These are phyloP conservation scores for Trichoderma simmonsii DNA, from an alignment of 2,329 filamentous ascomycete species.

Conservation along the genomic window DNA sequence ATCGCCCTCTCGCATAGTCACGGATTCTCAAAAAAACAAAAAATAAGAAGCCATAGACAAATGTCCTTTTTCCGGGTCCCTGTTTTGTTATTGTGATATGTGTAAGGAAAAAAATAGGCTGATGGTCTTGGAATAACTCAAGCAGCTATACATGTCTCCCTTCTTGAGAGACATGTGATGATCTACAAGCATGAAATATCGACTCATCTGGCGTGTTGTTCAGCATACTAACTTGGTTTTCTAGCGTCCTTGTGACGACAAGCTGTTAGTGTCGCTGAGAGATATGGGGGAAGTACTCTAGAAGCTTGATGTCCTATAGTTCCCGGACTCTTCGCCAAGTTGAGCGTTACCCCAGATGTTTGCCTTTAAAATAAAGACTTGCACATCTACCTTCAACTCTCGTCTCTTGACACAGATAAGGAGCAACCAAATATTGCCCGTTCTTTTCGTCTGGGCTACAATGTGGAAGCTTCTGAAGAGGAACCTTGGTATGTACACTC, in stretches of 20 bases:
- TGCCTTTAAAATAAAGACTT: neutral
- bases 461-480: too few relatives aligned
- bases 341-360: too few relatives aligned
- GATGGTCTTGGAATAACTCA: neutral
- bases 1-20: slow-evolving; percentile 17
- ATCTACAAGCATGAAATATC: neutral
- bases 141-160: accelerated
- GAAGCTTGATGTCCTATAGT: neutral
- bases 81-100: neutral
- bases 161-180: neutral
- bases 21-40: slow-evolving; percentile 16
- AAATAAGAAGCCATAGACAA: slow-evolving; percentile 19
- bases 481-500: too few relatives aligned
- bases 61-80: neutral
- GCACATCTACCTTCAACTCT: too few relatives aligned
- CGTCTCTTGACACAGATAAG: too few relatives aligned
- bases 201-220: neutral
- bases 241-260: too few relatives aligned
- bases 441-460: too few relatives aligned
- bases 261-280: too few relatives aligned
- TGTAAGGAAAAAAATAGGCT: neutral
- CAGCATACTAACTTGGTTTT: too few relatives aligned
- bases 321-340: neutral
- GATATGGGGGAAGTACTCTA: neutral
- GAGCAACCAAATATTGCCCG: neutral